Conservation (phyloP, 164 flowering plant genomes). For the Aristolochia contorta region DNA sequence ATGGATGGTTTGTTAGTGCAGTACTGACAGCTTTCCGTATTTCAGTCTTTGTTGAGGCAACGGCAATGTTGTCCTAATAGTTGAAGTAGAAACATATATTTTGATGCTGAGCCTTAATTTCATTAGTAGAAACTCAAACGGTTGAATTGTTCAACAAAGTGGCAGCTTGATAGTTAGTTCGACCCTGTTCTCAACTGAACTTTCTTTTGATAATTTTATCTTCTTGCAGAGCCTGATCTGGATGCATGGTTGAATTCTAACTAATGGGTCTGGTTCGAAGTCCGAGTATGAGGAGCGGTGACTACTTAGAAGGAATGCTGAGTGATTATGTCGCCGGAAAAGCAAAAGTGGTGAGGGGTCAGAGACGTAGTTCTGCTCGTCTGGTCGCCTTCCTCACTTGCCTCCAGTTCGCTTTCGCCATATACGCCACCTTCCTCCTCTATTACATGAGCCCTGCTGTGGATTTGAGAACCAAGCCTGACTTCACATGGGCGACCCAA, state of each 20-base stretch:
- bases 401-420: constrained; percentile 79
- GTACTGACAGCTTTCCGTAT: too few relatives aligned
- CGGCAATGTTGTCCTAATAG: too few relatives aligned
- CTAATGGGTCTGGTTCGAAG: constrained; percentile 41
- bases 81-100: too few relatives aligned
- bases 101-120: too few relatives aligned
- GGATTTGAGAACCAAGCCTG: constrained; percentile 63
- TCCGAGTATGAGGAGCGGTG: constrained; percentile 43
- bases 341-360: constrained; percentile 26
- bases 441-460: constrained; percentile 83
- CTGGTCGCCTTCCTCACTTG: constrained; percentile 71
- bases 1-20: too few relatives aligned
- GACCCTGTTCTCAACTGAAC: too few relatives aligned
- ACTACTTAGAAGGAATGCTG: constrained; percentile 70
- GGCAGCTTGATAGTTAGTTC: too few relatives aligned
- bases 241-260: constrained; percentile 2
- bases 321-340: constrained; percentile 63
- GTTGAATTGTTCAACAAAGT: too few relatives aligned
- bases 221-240: constrained; percentile 1
- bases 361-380: constrained; percentile 33
- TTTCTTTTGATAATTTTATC: too few relatives aligned
- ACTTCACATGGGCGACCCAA: constrained; percentile 72
- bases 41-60: background rate
- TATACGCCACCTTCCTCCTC: constrained; percentile 77
- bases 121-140: too few relatives aligned